phyloP scores from a whole-genome alignment of 768 basidiomycete species.

The Boletus tomentosulus region DNA sequence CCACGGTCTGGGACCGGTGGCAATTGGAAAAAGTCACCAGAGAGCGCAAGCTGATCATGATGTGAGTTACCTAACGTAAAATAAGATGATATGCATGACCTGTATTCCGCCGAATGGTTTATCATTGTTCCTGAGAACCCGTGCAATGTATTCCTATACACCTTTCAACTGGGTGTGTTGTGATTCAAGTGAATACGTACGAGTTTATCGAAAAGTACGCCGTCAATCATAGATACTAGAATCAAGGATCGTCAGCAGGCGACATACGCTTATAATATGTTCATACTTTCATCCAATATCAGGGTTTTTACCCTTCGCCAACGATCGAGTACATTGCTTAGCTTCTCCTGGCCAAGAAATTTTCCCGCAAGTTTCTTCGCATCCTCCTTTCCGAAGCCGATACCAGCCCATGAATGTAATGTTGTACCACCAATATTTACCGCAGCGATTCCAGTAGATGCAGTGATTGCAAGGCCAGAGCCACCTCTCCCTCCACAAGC shows the following conservation, averaged over 20 bases:
- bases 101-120: conserved; percentile 85
- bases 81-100: conserved; percentile 34
- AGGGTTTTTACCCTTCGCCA: conserved; percentile 64
- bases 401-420: conserved; percentile 79
- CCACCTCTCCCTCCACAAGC: conserved; percentile 36
- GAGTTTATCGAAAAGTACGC: conserved; percentile 74
- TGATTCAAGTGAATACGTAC: conserved; percentile 37
- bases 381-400: conserved; percentile 64
- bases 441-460: conserved; percentile 75
- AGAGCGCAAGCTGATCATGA: conserved; percentile 61
- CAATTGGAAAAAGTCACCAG: conserved; percentile 89
- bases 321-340: conserved; percentile 42
- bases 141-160: conserved; percentile 58
- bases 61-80: neutral
- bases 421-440: conserved; percentile 81
- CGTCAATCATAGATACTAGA: conserved; percentile 88
- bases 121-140: conserved; percentile 45
- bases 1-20: conserved; percentile 67
- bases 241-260: neutral
- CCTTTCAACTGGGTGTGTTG: conserved; percentile 31
- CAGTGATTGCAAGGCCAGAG: conserved; percentile 63
- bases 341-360: conserved; percentile 40
- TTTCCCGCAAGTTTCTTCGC: conserved; percentile 52
- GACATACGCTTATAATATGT: neutral
- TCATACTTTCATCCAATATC: conserved; percentile 82